Conservation (phyloP, 2,329 filamentous ascomycete species). For the Fusarium sp. region DNA sequence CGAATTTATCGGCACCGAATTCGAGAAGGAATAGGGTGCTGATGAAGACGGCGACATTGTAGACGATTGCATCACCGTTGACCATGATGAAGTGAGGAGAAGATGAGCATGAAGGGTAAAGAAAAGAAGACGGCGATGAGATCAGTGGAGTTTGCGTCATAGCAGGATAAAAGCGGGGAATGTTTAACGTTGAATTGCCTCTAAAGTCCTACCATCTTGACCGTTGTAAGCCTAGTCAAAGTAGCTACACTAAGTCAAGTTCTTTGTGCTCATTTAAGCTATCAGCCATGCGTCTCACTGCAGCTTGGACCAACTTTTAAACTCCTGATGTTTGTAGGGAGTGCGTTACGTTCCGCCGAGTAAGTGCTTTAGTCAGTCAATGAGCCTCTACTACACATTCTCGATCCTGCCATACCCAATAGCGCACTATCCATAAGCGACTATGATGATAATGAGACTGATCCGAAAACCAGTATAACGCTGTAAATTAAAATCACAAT, state of each 20-base stretch:
- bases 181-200: fast-evolving
- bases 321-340: fast-evolving
- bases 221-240: background rate
- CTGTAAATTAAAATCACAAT: no score
- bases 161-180: background rate
- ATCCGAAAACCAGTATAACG: fast-evolving
- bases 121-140: background rate
- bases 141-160: background rate
- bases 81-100: background rate
- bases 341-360: no score
- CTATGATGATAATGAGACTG: fast-evolving
- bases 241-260: background rate
- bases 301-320: background rate
- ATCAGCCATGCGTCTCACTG: background rate
- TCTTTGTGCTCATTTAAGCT: background rate
- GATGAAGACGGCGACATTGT: background rate
- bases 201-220: background rate
- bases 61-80: background rate
- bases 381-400: fast-evolving
- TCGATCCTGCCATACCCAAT: fast-evolving
- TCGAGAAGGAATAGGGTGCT: background rate
- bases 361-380: no score
- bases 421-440: fast-evolving
- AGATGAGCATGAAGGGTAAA: fast-evolving
- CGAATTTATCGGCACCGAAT: background rate